Percentiles rank a stretch among this genome's conserved stretches.
phyloP scores from a whole-genome alignment of 2,329 filamentous ascomycete genomes.

The Aspergillus sp. region DNA sequence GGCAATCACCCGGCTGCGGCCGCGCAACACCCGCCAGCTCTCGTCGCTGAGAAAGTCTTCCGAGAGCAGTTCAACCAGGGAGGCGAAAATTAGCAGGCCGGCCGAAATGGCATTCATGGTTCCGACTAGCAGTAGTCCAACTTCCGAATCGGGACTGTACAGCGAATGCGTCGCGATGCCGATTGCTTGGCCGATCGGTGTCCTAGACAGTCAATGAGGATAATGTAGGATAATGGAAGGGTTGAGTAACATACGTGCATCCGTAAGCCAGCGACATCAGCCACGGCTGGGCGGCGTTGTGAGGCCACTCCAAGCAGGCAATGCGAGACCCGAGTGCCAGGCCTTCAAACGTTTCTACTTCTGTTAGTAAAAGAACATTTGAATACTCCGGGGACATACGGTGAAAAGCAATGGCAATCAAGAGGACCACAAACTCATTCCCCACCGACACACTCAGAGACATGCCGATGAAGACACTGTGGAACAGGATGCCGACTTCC shows the following conservation, averaged over 20 bases:
- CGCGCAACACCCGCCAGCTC: constrained; percentile 67
- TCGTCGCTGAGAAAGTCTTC: constrained; percentile 77
- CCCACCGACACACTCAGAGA: constrained; percentile 37
- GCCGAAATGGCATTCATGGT: constrained; percentile 80
- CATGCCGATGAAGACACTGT: constrained; percentile 58
- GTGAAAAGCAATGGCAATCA: constrained; percentile 39
- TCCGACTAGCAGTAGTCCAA: constrained; percentile 72
- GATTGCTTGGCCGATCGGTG: constrained; percentile 75
- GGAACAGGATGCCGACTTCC: constrained; percentile 76
- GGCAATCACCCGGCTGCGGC: constrained; percentile 61
- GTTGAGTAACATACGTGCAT: constrained; percentile 39
- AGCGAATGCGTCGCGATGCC: constrained; percentile 72
- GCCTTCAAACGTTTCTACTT: constrained; percentile 36
- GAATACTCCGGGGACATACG: constrained; percentile 25
- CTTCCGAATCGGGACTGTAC: constrained; percentile 72
- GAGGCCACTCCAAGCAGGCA: constrained; percentile 30
- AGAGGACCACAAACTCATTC: constrained; percentile 33
- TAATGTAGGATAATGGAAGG: neutral
- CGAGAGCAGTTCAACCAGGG: constrained; percentile 72
- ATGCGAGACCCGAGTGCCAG: constrained; percentile 37
- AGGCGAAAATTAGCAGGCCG: constrained; percentile 74
- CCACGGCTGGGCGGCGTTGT: constrained; percentile 49
- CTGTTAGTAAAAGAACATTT: neutral
- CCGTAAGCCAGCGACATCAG: constrained; percentile 78
- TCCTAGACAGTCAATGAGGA: constrained; percentile 48